Evolutionary conservation across 768 basidiomycete genomes (phyloP), one percentile per base, ranked within the genome.

Genomic region (Russula abietina): DNA sequence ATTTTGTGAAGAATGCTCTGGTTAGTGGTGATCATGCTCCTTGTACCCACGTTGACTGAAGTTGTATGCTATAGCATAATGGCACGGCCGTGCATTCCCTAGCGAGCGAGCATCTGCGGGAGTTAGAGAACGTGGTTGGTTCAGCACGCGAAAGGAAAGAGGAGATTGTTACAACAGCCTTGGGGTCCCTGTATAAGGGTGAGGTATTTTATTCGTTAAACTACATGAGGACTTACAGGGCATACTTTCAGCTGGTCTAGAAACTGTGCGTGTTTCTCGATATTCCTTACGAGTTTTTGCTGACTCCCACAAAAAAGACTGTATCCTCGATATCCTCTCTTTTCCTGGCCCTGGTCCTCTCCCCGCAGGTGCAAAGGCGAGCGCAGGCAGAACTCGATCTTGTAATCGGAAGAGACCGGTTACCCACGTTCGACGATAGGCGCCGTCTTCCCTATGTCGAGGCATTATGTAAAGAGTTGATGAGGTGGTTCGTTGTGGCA

Each of bases 371-470:
- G 6, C 61, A 63, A 48, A 58, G 12, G 16, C 56, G 48, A 10
- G 65, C 65, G 3, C 65, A 73, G 63, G 65, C 43, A 12, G 72
- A 75, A 48, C 59, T 75, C 19, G 72, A 73, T 56, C 28, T 46
- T 9, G 67, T 73, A 33, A 48, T 72, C 2, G 72, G 71, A 7
- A 28, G 57, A 24, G 65, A 69, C 11, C 56, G 73, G 30, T 52
- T 75, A 14, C 74, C 74, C 2, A 69, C 62, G 17, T 64, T 72
- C 19, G 55, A 56, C 5, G 73, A 74, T 50, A 62, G 70, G 32
- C 43, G 43, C 16, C 30, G 58, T 22, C 51, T 52, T 22, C 51
- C 51, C 0, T 52, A 52, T n/a, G 22, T 52, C 10, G 51, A 52
- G 22, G 51, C 51, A 5, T 22, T 52, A 4, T 52, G 51, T 19